Percentiles rank a stretch among this genome's conserved stretches.
phyloP scores from a whole-genome alignment of 768 basidiomycete species.

The Gymnopilus junonius region DNA sequence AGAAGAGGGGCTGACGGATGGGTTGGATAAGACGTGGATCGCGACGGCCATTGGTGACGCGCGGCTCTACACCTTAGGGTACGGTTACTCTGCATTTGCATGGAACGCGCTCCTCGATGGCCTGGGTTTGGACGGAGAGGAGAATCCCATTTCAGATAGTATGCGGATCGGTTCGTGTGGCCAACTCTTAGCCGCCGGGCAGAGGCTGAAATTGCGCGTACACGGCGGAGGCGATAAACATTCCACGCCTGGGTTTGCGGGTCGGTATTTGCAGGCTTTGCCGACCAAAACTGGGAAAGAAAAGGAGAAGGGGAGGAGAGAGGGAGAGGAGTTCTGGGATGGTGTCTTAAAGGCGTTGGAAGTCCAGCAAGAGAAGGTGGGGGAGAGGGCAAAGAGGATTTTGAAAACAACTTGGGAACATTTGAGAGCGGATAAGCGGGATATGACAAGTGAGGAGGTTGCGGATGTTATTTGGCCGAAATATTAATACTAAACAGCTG shows the following conservation, averaged over 20 bases:
- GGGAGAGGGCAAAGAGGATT: not conserved
- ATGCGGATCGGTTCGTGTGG: conserved; percentile 8
- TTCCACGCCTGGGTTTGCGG: not conserved
- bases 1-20: not conserved
- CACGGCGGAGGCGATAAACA: not conserved
- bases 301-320: conserved; percentile 1
- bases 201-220: not conserved
- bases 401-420: not conserved
- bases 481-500: too few relatives aligned
- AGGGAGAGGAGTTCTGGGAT: conserved; percentile 2
- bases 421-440: not conserved
- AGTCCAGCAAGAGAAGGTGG: not conserved
- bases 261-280: not conserved
- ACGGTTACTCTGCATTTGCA: conserved; percentile 8
- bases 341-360: not conserved
- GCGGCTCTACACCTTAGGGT: conserved; percentile 4
- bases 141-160: not conserved
- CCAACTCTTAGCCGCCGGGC: conserved; percentile 5
- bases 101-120: conserved; percentile 8
- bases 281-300: not conserved
- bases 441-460: conserved; percentile 1
- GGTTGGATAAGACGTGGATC: not conserved
- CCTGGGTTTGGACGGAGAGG: not conserved
- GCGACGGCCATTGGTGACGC: not conserved
- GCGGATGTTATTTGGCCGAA: conserved; percentile 1